Conservation (phyloP, 345 rosid genomes). For the Populus pruinosa region DNA sequence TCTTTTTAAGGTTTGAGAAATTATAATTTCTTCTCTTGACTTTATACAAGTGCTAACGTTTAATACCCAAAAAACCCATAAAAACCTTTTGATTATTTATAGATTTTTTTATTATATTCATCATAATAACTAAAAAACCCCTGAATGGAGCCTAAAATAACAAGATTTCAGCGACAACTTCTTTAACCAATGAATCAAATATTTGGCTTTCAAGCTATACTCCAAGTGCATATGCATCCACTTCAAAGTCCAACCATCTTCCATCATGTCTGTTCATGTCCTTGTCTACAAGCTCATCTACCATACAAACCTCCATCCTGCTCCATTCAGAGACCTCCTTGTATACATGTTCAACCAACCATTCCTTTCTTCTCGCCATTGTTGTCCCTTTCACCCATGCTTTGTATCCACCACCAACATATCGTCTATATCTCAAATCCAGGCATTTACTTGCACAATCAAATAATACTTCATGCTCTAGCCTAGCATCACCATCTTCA, state of each 20-base stretch:
- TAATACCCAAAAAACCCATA: too few species aligned
- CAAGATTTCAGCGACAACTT: slow-evolving; percentile 42
- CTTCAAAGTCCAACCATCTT: slow-evolving; percentile 74
- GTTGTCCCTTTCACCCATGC: slow-evolving; percentile 50
- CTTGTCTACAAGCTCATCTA: too few species aligned
- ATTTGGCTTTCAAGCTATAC: slow-evolving; percentile 55
- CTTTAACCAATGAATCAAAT: slow-evolving; percentile 54
- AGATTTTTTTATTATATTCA: too few species aligned
- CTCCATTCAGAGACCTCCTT: slow-evolving; percentile 76
- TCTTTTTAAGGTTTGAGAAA: too few species aligned
- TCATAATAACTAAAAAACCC: too few species aligned
- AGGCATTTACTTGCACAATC: slow-evolving; percentile 72
- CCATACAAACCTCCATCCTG: too few species aligned
- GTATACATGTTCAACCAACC: slow-evolving; percentile 63
- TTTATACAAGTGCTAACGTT: too few species aligned
- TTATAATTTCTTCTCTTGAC: too few species aligned
- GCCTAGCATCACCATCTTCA: slow-evolving; percentile 30
- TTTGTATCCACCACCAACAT: slow-evolving; percentile 49
- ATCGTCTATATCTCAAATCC: slow-evolving; percentile 51
- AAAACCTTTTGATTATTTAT: too few species aligned
- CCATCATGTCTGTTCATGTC: slow-evolving; percentile 83
- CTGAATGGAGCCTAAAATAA: too few species aligned
- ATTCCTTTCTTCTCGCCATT: slow-evolving; percentile 38
- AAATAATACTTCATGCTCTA: slow-evolving; percentile 53
- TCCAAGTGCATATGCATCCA: slow-evolving; percentile 56